phyloP scores from a whole-genome alignment of 148 eudicot species.

The Chenopodium berlandieri region DNA sequence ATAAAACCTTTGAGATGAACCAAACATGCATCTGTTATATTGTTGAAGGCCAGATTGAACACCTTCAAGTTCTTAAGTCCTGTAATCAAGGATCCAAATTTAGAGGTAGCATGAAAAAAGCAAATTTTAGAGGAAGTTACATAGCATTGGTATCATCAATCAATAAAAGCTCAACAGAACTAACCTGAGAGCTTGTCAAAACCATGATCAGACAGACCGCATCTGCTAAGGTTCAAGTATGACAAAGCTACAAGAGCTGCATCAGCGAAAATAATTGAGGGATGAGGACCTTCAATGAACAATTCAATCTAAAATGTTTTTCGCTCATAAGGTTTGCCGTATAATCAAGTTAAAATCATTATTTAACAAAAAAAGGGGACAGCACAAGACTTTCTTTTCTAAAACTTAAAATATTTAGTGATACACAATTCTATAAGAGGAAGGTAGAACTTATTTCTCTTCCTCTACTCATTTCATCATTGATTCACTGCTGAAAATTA shows the following conservation, averaged over 20 bases:
- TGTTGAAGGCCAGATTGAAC: constrained; percentile 85
- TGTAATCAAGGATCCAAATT: constrained; percentile 22
- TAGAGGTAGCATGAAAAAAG: background rate
- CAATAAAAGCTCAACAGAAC: constrained; percentile 16
- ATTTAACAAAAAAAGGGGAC: background rate
- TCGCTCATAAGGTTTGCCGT: background rate
- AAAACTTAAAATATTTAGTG: background rate
- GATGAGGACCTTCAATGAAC: background rate
- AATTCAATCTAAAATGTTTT: background rate
- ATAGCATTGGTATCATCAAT: background rate
- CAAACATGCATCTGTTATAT: constrained; percentile 73
- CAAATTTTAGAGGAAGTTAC: background rate
- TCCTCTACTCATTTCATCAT: background rate
- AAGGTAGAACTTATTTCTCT: background rate
- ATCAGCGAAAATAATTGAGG: constrained; percentile 11
- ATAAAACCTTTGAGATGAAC: constrained; percentile 68
- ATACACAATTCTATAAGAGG: background rate
- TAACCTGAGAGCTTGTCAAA: constrained; percentile 79
- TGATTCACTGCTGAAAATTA: background rate
- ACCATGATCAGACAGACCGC: constrained; percentile 68
- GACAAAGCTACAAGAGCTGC: constrained; percentile 77
- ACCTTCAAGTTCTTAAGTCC: constrained; percentile 69
- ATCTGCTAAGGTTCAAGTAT: constrained; percentile 87
- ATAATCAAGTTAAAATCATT: background rate
- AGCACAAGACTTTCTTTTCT: background rate